These are phyloP conservation scores for Aspergillus thermomutatus DNA, from an alignment of 2,329 filamentous ascomycete genomes.

Conservation along the genomic window DNA sequence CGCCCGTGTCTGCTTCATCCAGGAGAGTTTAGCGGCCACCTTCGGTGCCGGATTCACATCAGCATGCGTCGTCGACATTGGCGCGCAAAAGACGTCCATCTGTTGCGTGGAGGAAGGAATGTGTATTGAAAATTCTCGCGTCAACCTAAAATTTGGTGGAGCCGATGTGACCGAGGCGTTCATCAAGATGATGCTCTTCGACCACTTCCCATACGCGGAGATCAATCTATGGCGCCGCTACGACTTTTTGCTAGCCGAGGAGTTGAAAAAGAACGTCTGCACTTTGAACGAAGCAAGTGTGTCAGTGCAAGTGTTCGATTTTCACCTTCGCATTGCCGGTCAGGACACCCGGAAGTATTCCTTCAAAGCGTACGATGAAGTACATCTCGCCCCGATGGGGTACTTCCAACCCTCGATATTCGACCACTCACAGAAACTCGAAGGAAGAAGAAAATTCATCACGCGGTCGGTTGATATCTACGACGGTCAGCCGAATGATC, in stretches of 20 bases:
- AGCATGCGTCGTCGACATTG: constrained; percentile 92
- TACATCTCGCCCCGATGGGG: constrained; percentile 92
- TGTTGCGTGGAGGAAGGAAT: constrained; percentile 97
- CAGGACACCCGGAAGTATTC: constrained; percentile 88
- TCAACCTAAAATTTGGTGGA: constrained; percentile 93
- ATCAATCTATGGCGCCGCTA: constrained; percentile 89
- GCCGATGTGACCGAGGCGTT: constrained; percentile 92
- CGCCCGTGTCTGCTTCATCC: constrained; percentile 84
- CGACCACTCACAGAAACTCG: constrained; percentile 75
- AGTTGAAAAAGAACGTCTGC: constrained; percentile 89
- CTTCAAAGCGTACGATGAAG: constrained; percentile 97
- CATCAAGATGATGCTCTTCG: constrained; percentile 95
- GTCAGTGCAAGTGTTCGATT: constrained; percentile 82
- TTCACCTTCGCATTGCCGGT: constrained; percentile 83
- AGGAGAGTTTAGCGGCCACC: constrained; percentile 90
- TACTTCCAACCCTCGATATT: constrained; percentile 87
- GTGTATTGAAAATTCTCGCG: constrained; percentile 86
- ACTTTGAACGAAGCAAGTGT: constrained; percentile 89
- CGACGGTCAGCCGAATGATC: constrained; percentile 88
- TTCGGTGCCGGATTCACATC: constrained; percentile 94
- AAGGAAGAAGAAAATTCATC: constrained; percentile 74
- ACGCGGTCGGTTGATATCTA: constrained; percentile 91
- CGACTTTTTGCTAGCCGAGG: constrained; percentile 89
- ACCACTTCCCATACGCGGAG: constrained; percentile 91
- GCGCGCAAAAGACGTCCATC: constrained; percentile 94